Percentiles rank a stretch among this genome's conserved stretches.
These are phyloP conservation scores for Phytophthora sp. DNA, from an alignment of 352 stramenopile genomes.

Conservation along the genomic window DNA sequence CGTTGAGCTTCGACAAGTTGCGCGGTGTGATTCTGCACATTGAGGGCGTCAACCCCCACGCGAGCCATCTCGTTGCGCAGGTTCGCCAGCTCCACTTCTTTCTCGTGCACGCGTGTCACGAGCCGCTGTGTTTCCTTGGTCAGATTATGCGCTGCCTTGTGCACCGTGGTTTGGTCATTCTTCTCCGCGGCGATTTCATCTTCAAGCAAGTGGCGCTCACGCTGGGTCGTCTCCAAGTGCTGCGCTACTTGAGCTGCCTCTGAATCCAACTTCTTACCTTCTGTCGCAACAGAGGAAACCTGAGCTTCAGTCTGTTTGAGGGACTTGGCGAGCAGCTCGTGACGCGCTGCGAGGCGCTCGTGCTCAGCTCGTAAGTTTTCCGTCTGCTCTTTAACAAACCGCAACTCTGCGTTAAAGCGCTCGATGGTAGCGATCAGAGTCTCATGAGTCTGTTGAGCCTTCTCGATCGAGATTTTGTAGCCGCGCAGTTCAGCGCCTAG, in stretches of 20 bases:
- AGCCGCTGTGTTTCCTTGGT: conserved; percentile 79
- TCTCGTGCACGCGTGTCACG: conserved; percentile 79
- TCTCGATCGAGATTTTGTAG: conserved; percentile 86
- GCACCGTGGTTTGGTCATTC: conserved; percentile 88
- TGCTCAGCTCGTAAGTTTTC: conserved; percentile 62
- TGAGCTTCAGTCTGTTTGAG: conserved; percentile 89
- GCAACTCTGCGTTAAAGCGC: conserved; percentile 83
- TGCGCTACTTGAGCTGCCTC: conserved; percentile 71
- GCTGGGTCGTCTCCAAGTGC: conserved; percentile 87
- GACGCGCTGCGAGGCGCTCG: conserved; percentile 79
- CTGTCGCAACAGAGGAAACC: conserved; percentile 59
- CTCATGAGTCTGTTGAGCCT: conserved; percentile 86
- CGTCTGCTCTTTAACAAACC: conserved; percentile 79
- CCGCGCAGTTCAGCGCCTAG: conserved; percentile 88
- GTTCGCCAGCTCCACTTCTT: conserved; percentile 89
- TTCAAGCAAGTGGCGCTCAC: conserved; percentile 90
- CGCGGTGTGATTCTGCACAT: conserved; percentile 88
- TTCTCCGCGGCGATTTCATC: conserved; percentile 80
- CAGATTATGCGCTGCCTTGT: conserved; percentile 94
- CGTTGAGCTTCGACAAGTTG: conserved; percentile 89
- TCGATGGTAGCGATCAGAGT: conserved; percentile 84
- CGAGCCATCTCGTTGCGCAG: conserved; percentile 94
- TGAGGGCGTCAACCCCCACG: conserved; percentile 92
- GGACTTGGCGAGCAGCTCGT: conserved; percentile 88
- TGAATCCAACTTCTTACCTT: conserved; percentile 76